Percentiles rank a stretch among this genome's conserved stretches.
These are phyloP conservation scores for Scheffersomyces coipomensis DNA, from an alignment of 805 yeast genomes.

Conservation along the genomic window DNA sequence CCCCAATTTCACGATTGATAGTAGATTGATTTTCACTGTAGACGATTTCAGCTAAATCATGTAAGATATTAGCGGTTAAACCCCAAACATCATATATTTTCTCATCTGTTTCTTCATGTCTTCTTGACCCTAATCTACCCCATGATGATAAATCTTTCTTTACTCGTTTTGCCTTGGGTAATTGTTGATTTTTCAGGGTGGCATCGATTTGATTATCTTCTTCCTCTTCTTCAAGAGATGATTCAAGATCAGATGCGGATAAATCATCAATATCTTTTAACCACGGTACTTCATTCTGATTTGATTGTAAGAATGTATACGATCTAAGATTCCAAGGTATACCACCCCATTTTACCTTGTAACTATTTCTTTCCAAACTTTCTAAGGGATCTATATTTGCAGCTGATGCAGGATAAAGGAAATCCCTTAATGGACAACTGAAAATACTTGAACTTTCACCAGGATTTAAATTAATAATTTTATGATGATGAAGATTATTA, in stretches of 20 bases:
- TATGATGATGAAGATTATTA: slow-evolving; percentile 12
- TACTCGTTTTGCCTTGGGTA: slow-evolving; percentile 1
- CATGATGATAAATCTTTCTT: slow-evolving; percentile 22
- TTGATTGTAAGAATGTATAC: slow-evolving; percentile 56
- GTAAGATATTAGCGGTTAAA: slow-evolving; percentile 74
- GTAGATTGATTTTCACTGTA: slow-evolving; percentile 19
- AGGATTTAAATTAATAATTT: slow-evolving; percentile 50
- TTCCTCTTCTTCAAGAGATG: slow-evolving; percentile 33
- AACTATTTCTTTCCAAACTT: slow-evolving; percentile 28
- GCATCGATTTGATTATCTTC: slow-evolving; percentile 10
- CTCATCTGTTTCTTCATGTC: slow-evolving; percentile 37
- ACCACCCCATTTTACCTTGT: slow-evolving; percentile 65
- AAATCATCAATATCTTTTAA: slow-evolving; percentile 54
- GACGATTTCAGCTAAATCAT: slow-evolving; percentile 60
- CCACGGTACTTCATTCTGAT: slow-evolving; percentile 61
- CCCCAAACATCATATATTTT: slow-evolving; percentile 79
- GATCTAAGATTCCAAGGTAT: slow-evolving; percentile 65
- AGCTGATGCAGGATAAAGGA: slow-evolving; percentile 33
- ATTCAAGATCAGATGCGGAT: slow-evolving; percentile 47
- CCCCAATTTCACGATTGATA: slow-evolving; percentile 42
- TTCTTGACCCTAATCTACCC: slow-evolving; percentile 41
- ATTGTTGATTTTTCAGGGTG: slow-evolving; percentile 3
- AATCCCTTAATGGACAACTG: slow-evolving; percentile 67
- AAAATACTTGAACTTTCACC: slow-evolving; percentile 75
- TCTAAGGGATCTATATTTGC: slow-evolving; percentile 20